Conservation (phyloP, 768 basidiomycete species). For the Lactarius vividus region DNA sequence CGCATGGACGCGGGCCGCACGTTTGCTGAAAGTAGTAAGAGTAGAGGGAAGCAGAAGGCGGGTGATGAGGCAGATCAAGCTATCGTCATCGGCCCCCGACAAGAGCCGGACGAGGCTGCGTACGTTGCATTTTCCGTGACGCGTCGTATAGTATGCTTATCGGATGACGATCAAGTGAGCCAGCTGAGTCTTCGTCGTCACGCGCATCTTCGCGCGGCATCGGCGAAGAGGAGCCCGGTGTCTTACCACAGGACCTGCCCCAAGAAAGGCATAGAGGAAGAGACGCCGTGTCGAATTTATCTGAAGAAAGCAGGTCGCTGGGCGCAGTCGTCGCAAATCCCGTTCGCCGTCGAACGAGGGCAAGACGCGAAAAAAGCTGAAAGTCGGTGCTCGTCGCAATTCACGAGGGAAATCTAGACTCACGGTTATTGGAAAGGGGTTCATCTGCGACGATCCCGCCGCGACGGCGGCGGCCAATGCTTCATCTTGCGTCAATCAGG, state of each 20-base stretch:
- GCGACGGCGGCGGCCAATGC: conserved; percentile 34
- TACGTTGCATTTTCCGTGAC: conserved; percentile 2
- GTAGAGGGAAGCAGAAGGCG: conserved; percentile 20
- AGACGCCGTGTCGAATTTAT: background rate
- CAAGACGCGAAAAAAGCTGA: conserved; percentile 4
- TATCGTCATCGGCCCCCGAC: background rate
- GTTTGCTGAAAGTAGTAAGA: background rate
- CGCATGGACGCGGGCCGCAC: conserved; percentile 23
- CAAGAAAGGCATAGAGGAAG: background rate
- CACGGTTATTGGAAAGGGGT: conserved; percentile 47
- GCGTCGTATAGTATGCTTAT: background rate
- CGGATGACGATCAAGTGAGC: background rate
- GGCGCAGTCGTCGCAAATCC: background rate
- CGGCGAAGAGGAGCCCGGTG: background rate
- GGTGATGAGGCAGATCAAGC: background rate
- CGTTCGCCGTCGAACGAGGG: background rate
- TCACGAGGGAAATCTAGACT: background rate
- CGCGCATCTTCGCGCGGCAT: conserved; percentile 1
- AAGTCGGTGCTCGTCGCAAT: conserved; percentile 1
- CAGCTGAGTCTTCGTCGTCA: conserved; percentile 11
- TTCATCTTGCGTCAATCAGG: conserved; percentile 56
- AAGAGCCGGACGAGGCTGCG: background rate
- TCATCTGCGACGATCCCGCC: conserved; percentile 53
- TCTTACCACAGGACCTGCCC: background rate
- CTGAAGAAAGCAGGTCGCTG: conserved; percentile 3